A percentile compares a stretch with the other conserved stretches of the same genome.
phyloP scores from a whole-genome alignment of 306 rosid genomes.

The Styphnolobium japonicum region DNA sequence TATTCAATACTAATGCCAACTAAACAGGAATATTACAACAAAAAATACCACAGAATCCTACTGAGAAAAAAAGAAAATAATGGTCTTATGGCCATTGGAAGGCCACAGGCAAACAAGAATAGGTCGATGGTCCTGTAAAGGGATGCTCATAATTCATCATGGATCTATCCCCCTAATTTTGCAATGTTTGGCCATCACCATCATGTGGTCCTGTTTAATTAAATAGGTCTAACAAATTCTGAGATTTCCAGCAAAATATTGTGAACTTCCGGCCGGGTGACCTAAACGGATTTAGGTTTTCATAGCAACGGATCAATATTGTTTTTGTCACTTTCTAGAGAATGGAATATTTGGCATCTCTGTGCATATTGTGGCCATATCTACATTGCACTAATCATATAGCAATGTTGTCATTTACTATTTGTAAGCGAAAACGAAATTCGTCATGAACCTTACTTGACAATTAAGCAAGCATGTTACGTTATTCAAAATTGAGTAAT shows the following conservation, averaged over 20 bases:
- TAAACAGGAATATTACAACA: neutral
- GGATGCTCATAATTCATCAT: neutral
- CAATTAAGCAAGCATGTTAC: neutral
- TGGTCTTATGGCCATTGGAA: slow-evolving; percentile 22
- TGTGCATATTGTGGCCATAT: neutral
- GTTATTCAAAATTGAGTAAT: neutral
- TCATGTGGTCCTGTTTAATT: slow-evolving; percentile 17
- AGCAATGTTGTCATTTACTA: neutral
- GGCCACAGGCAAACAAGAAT: neutral
- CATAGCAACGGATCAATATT: neutral
- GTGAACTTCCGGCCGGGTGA: neutral
- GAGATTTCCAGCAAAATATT: slow-evolving; percentile 3
- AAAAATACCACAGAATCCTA: neutral
- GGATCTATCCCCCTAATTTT: slow-evolving; percentile 1
- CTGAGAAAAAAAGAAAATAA: slow-evolving; percentile 21
- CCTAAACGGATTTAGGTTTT: neutral
- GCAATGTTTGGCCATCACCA: slow-evolving; percentile 10
- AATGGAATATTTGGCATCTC: neutral
- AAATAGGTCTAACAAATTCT: neutral
- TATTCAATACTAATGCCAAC: neutral
- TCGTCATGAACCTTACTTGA: neutral
- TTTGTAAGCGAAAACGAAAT: neutral
- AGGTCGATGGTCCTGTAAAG: slow-evolving; percentile 21
- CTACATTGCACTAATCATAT: neutral
- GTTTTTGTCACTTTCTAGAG: slow-evolving; percentile 9